Evolutionary conservation across 495 filamentous ascomycete genomes (phyloP).

Genomic region (Hapsidospora chrysogenum): DNA sequence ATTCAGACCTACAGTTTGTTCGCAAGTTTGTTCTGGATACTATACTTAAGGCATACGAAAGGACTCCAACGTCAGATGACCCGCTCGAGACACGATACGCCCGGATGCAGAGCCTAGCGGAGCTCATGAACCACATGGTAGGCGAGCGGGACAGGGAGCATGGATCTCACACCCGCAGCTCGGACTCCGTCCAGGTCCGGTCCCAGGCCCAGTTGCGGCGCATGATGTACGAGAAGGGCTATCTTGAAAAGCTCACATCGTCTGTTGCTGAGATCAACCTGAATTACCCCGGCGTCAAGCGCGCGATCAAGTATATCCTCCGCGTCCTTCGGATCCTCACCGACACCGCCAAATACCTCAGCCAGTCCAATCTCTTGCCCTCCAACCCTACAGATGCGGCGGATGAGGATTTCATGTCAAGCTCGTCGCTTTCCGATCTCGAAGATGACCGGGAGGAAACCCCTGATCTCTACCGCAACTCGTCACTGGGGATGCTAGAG

Average conservation of each 20-base stretch:
- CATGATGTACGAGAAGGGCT: slow-evolving; percentile 97
- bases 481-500: slow-evolving; percentile 87
- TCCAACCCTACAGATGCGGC: slow-evolving; percentile 46
- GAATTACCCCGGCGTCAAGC: slow-evolving; percentile 82
- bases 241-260: slow-evolving; percentile 70
- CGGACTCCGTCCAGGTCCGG: slow-evolving; percentile 14
- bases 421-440: slow-evolving; percentile 75
- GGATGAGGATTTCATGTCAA: slow-evolving; percentile 74
- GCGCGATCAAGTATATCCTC: slow-evolving; percentile 90
- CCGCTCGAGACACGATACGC: slow-evolving; percentile 76
- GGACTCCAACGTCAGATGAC: slow-evolving; percentile 65
- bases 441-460: slow-evolving; percentile 90
- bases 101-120: slow-evolving; percentile 66
- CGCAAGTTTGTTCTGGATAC: slow-evolving; percentile 91
- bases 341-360: slow-evolving; percentile 69
- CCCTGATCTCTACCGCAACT: slow-evolving; percentile 92
- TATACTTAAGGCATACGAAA: slow-evolving; percentile 78
- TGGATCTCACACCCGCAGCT: slow-evolving; percentile 21
- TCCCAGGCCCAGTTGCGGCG: slow-evolving; percentile 66
- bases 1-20: slow-evolving; percentile 78
- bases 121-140: slow-evolving; percentile 87
- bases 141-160: slow-evolving; percentile 50
- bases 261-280: slow-evolving; percentile 93
- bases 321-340: slow-evolving; percentile 76
- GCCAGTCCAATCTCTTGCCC: slow-evolving; percentile 55